A percentile compares a stretch with the other conserved stretches of the same genome.
Conservation (phyloP, 176 grass and related monocot species). For the Lolium rigidum region DNA sequence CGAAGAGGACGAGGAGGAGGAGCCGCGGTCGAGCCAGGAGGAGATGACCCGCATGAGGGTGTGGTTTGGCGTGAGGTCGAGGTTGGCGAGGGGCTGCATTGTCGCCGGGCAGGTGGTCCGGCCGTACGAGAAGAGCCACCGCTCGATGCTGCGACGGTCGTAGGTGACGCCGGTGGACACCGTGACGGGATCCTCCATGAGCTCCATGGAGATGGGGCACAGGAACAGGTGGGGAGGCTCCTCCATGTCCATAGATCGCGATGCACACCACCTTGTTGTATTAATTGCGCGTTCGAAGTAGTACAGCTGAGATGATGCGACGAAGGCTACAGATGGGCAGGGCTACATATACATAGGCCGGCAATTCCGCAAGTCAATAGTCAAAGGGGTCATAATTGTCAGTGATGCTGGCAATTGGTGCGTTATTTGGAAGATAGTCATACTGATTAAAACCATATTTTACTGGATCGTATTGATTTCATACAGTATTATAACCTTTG, state of each 20-base stretch:
- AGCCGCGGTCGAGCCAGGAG: slow-evolving; percentile 53
- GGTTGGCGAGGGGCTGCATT: slow-evolving; percentile 69
- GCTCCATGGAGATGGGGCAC: slow-evolving; percentile 94
- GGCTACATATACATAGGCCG: slow-evolving; percentile 1
- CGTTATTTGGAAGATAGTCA: not conserved
- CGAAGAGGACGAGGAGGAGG: slow-evolving; percentile 33
- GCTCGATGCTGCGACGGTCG: slow-evolving; percentile 83
- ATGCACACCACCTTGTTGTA: slow-evolving; percentile 20
- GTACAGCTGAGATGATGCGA: not conserved
- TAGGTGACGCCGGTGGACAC: slow-evolving; percentile 87
- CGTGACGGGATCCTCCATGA: slow-evolving; percentile 89
- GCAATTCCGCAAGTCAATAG: slow-evolving; percentile 48
- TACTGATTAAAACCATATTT: not conserved
- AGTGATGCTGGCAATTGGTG: slow-evolving; percentile 39
- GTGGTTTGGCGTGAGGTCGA: slow-evolving; percentile 89
- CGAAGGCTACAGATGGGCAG: slow-evolving; percentile 36
- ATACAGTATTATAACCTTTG: not conserved
- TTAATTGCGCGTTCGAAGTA: slow-evolving; percentile 6
- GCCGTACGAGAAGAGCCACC: slow-evolving; percentile 74
- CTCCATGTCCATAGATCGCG: slow-evolving; percentile 43
- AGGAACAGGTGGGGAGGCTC: slow-evolving; percentile 63
- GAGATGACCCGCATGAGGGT: slow-evolving; percentile 83
- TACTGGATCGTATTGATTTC: not conserved
- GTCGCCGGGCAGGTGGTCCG: slow-evolving; percentile 76
- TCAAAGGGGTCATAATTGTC: slow-evolving; percentile 40